phyloP scores from a whole-genome alignment of 2,329 filamentous ascomycete genomes.

The Teratosphaeria destructans region DNA sequence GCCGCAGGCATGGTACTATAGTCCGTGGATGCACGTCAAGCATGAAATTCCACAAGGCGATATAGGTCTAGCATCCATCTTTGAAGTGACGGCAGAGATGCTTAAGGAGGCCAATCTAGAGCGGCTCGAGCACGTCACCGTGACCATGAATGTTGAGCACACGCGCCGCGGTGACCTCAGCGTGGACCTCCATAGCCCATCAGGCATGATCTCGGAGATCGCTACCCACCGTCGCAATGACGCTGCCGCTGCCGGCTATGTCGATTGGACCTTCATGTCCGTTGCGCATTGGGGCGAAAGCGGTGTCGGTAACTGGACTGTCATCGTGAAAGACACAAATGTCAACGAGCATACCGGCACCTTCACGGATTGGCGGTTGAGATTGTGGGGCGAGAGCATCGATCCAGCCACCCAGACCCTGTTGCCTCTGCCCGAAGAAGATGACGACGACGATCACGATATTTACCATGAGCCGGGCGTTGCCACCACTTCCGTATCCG shows the following conservation, averaged over 20 bases:
- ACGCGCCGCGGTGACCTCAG: slow-evolving; percentile 80
- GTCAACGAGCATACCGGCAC: slow-evolving; percentile 66
- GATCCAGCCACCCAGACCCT: slow-evolving; percentile 62
- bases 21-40: slow-evolving; percentile 87
- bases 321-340: slow-evolving; percentile 75
- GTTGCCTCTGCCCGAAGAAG: slow-evolving; percentile 70
- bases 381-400: slow-evolving; percentile 83
- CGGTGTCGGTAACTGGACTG: slow-evolving; percentile 80
- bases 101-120: slow-evolving; percentile 73
- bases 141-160: slow-evolving; percentile 95
- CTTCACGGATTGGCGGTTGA: slow-evolving; percentile 86
- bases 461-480: slow-evolving; percentile 46
- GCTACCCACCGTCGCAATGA: slow-evolving; percentile 66
- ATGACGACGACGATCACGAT: slow-evolving; percentile 78
- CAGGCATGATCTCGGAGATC: slow-evolving; percentile 72
- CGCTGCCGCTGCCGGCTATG: slow-evolving; percentile 57
- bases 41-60: slow-evolving; percentile 76
- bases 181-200: slow-evolving; percentile 79
- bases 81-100: slow-evolving; percentile 73
- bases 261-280: slow-evolving; percentile 98
- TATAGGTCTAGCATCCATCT: slow-evolving; percentile 65
- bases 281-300: slow-evolving; percentile 94
- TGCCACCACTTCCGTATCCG: slow-evolving; percentile 47
- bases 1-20: slow-evolving; percentile 89
- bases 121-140: slow-evolving; percentile 83